Evolutionary conservation across 2,329 filamentous ascomycete species (phyloP), one percentile per base, ranked within the genome.

Genomic region (Trichoderma brevicompactum): DNA sequence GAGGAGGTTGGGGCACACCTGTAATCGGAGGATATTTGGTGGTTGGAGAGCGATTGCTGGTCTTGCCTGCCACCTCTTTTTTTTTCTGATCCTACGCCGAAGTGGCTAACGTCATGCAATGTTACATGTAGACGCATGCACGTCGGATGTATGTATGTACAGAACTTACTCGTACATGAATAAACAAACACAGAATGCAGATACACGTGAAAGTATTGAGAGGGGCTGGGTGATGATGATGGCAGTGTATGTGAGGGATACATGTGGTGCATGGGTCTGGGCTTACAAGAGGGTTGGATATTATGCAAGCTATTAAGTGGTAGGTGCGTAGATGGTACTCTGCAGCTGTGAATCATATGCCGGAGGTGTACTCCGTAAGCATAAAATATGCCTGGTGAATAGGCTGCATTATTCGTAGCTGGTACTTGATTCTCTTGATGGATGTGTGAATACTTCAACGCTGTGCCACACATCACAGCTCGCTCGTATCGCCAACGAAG

Each of bases 261-360:
- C 23, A 28, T 28, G 23, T 28, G 36, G 12, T 38, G 55, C 41
- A 59, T 44, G 54, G 48, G 58, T 23, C 48, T 62, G 38, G 49
- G 60, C 60, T 63, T 63, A 54, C 40, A 54, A 13, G 49, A 63
- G 60, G 60, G 28, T 36, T 53, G 48, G 49, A 38, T 23, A 32
- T 54, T 54, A 52, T 63, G 60, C 60, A 63, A 19, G 60, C 41
- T 36, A 63, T 63, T 54, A 63, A 63, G 40, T 53, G 49, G 40
- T 28, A 28, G 48, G 55, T 43, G 41, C 23, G 23, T 12, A 43
- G 40, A 34, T 34, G 38, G 23, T 32, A 52, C 49, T 46, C 32
- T 53, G 49, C 43, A 50, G 43, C 44, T 38, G 32, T 38, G 55
- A 59, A 59, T 36, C 59, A 44, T 17, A 28, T 34, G 46, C 13